Base-by-base conservation (phyloP, 768 basidiomycete genomes). In the Boletus sp. region DNA sequence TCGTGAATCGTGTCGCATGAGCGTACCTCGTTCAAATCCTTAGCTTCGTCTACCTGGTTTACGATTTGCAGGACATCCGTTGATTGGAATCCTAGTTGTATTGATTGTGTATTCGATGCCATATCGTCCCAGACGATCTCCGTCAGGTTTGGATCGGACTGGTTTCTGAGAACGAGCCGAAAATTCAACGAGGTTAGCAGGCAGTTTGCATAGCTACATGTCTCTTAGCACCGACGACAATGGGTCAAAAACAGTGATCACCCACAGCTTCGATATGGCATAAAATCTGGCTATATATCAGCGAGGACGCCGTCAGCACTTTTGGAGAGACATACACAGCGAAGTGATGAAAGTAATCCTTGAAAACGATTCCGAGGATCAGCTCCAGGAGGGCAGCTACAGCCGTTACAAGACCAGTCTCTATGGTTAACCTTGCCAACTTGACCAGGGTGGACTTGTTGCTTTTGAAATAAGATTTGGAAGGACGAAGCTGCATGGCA, bases 341-440 rank as follows among this genome's bases (percentile, higher is more conserved):
- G 7, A 52, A 0, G n/a, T 64, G 59, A 50, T 48, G 58, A 10
- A 42, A 14, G 1, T 35, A 20, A 2, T 41, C 15, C 4, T 3
- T 12, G 4, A 44, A 40, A 17, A 47, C 35, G 2, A 47, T 32
- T n/a, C 63, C 58, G 29, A 64, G 33, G 15, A 57, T 24, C 3
- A 64, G 32, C 32, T 60, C 63, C 0, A 55, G 4, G n/a, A 64
- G 40, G 7, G 53, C 53, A 9, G 62, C 48, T 11, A 50, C 17
- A 5, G 58, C 47, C 24, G 62, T 64, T 18, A 64, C 50, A n/a
- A 60, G 50, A 10, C 62, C 58, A 8, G 58, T 64, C 39, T 64
- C 63, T 5, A 60, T 51, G 29, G 58, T 60, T n/a, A 59, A 35
- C 41, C 24, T 63, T 1, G 57, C 59, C 9, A 64, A 28, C 45